Base-by-base conservation (phyloP, 1,284 basidiomycete genomes). In the Moniliella sp. region DNA sequence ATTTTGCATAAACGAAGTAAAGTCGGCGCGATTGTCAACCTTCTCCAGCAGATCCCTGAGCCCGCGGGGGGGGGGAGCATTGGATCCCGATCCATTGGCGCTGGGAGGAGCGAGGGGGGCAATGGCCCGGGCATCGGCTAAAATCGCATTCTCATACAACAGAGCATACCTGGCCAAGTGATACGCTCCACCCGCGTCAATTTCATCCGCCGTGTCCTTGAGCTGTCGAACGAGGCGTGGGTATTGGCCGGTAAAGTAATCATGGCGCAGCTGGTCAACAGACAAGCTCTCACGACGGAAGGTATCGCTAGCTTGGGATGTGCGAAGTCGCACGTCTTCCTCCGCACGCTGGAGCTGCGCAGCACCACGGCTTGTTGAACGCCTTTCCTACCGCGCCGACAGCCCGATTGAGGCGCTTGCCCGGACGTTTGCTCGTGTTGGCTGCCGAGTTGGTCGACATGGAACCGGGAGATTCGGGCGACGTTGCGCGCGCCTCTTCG, bases 1-100 rank as follows among this genome's bases (percentile, higher is more conserved):
- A 55, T 91, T 83, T 57, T 91, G 79, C 84, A 99, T 91, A 61
- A 78, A 99, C 13, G 71, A 72, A 64, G 79, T 88, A 65, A 99
- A 97, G 63, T 99, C 91, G 25, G 73, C 68, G 15, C 82, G 73
- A 51, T 86, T 86, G 64, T 99, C 88, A 47, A 99, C 91, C 5
- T 71, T 69, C 57, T 94, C 84, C 35, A 79, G 76, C 4, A 81
- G 73, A 0, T 74, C 66, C 57, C 88, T 91, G 28, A 97, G 65
- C 2, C 88, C 86, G 5, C 30, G 29, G 0, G 25, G 29, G 4
- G 36, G 13, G 7, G 36, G 18, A 7, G 12, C 25, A 9, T 27
- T 12, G 11, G 27, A 11, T 11, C 26, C 25, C 12, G 12, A 10
- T 14, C 11, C 18, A 13, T 30, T 31, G 39, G 36, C 25, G 16